Conservation (phyloP, 768 basidiomycete genomes). For the Mycena rebaudengoi region DNA sequence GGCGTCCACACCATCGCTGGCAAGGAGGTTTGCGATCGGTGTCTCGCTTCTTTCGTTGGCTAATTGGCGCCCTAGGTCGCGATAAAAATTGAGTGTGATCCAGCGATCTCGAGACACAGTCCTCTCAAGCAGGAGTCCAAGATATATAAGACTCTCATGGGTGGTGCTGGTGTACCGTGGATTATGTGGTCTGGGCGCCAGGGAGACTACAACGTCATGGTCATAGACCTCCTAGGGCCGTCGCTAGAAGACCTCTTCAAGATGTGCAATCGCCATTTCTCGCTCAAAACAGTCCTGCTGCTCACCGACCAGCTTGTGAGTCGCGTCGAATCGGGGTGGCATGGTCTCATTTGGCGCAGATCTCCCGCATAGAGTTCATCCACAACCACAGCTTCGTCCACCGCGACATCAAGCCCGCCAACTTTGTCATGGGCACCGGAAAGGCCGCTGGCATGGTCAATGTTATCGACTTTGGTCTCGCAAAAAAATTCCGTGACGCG, state of each 20-base stretch:
- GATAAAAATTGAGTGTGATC: constrained; percentile 85
- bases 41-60: no score
- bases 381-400: constrained; percentile 95
- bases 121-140: constrained; percentile 90
- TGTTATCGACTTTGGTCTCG: constrained; percentile 90
- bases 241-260: constrained; percentile 89
- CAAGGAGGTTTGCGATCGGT: no score
- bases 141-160: constrained; percentile 92
- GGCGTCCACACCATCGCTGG: constrained; percentile 84
- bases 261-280: constrained; percentile 91
- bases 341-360: constrained; percentile 52
- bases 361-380: constrained; percentile 96
- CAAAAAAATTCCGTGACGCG: constrained; percentile 78
- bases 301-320: constrained; percentile 94
- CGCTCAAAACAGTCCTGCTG: constrained; percentile 92
- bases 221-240: constrained; percentile 95
- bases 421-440: constrained; percentile 93
- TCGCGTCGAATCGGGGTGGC: constrained; percentile 37
- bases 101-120: constrained; percentile 62
- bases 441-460: constrained; percentile 76
- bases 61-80: no score
- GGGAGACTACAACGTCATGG: constrained; percentile 96
- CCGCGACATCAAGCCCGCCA: constrained; percentile 98
- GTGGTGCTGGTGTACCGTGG: constrained; percentile 89
- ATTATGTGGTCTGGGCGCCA: constrained; percentile 92